Evolutionary conservation across 2,329 filamentous ascomycete species (phyloP).

Genomic region (Pleurostoma richardsiae): DNA sequence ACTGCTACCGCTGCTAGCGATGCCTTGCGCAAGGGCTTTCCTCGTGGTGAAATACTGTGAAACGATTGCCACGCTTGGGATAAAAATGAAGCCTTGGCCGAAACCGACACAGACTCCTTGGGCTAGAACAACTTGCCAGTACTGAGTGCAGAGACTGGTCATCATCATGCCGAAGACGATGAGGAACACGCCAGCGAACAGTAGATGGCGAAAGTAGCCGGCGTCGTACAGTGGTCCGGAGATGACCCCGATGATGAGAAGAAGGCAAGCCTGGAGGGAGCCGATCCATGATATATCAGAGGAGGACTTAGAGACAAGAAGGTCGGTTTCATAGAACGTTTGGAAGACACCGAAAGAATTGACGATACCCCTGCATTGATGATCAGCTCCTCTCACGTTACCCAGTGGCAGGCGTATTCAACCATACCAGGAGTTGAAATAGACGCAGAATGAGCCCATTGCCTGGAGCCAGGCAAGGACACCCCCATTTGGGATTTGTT

Average conservation of each 20-base stretch:
- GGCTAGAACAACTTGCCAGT: slow-evolving; percentile 38
- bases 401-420: too few species aligned
- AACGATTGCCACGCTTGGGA: slow-evolving; percentile 27
- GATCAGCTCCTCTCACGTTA: too few species aligned
- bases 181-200: slow-evolving; percentile 32
- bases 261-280: slow-evolving; percentile 39
- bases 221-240: slow-evolving; percentile 41
- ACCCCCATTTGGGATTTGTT: slow-evolving; percentile 35
- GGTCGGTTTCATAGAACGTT: slow-evolving; percentile 42
- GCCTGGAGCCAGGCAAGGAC: slow-evolving; percentile 50
- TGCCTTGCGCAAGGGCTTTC: slow-evolving; percentile 22
- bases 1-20: slow-evolving; percentile 11
- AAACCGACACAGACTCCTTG: slow-evolving; percentile 40
- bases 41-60: slow-evolving; percentile 23
- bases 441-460: slow-evolving; percentile 43
- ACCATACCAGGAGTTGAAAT: slow-evolving; percentile 48
- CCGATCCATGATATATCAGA: slow-evolving; percentile 39
- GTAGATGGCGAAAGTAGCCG: slow-evolving; percentile 35
- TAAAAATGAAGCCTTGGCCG: slow-evolving; percentile 34
- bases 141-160: slow-evolving; percentile 25
- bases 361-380: slow-evolving; percentile 14
- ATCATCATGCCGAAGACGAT: slow-evolving; percentile 42
- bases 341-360: slow-evolving; percentile 49
- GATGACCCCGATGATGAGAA: slow-evolving; percentile 34
- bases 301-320: slow-evolving; percentile 20